Base-by-base conservation (phyloP, 73 alveolate genomes). In the Paramecium caudatum region DNA sequence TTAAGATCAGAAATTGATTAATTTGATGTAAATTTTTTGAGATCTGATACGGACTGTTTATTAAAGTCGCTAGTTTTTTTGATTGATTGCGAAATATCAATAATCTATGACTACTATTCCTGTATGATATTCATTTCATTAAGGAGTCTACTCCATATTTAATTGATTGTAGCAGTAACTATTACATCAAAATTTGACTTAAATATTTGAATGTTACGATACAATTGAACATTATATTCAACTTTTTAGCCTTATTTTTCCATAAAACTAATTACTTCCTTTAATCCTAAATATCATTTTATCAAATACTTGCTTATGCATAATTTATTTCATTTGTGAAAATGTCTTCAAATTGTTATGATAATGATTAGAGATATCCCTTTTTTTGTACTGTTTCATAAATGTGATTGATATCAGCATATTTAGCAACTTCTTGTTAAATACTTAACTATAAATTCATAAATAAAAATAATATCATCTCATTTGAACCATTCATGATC, bases 401-500 rank as follows among this genome's bases (percentile, higher is more conserved):
- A 3, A 74, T 74, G 19, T 74, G 88, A 74, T 74, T 37, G 27
- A 74, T 74, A 74, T 74, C 88, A 9, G 88, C 88, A 74, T 34
- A 74, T 41, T 41, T 37, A 74, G 69, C 45, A 17, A 74, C 47
- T 39, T 74, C 88, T 21, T 37, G 17, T 47, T 74, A 23, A 21
- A 74, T 55, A 55, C 30, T 55, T 55, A 55, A 55, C 80, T 55
- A 55, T 55, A 55, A 55, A 55, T 55, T 55, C 80, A 55, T 55
- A 55, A 2, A 27, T 12, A 19, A 55, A 55, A 55, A 27, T 27
- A 55, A 55, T 55, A 27, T n/a, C n/a, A n/a, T 55, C 13, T 65
- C 83, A 65, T 65, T 65, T 33, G 39, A 65, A 65, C 83, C 83
- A 65, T 65, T 65, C 49, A 3, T 65, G 83, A 0, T 65, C 47